Base-by-base conservation (phyloP, 495 filamentous ascomycete genomes). In the Cercophora newfieldiana region DNA sequence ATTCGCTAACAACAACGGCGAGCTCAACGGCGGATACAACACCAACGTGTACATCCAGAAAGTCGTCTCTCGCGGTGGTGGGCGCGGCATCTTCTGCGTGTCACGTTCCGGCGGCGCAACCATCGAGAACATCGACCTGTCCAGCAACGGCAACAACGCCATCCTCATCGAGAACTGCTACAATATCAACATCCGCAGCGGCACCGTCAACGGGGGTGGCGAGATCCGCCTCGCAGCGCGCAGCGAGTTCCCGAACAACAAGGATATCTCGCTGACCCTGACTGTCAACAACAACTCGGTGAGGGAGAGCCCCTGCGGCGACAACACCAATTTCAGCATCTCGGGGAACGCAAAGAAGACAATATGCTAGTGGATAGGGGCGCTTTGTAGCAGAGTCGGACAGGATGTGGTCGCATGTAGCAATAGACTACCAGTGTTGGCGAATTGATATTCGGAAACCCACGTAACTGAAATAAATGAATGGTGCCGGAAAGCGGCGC, bases 131-230 rank as follows among this genome's bases (percentile, higher is more conserved):
- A 68, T 81, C 28, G 79, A 81, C 63, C 70, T 82, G 24, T 70
- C 78, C 6, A 68, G 68, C 66, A 82, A 81, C 64, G 80, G 78
- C 6, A 81, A 81, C 63, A 82, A 82, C 47, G 77, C 80, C 26
- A 77, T 82, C 26, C 72, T 82, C 50, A 78, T 82, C 31, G 80
- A 82, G 71, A 82, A 82, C 63, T 81, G 80, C 72, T 82, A 82
- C 66, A 79, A 79, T 37, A 54, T 82, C 7, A 63, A 59, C 1
- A 82, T 82, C 68, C 66, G 64, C 5, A 67, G 77, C n/a, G 80
- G 80, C 0, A 81, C 71, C 4, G 78, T 82, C 48, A 68, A 73
- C 3, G 80, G 80, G 1, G 80, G 80, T 0, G 80, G 80, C 0
- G 79, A 82, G 72, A 79, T 82, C 21, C 71, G 80, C 19, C 44